A percentile compares a stretch with the other conserved stretches of the same genome.
These are phyloP conservation scores for Xylaria castorea DNA, from an alignment of 495 filamentous ascomycete genomes.

Conservation along the genomic window DNA sequence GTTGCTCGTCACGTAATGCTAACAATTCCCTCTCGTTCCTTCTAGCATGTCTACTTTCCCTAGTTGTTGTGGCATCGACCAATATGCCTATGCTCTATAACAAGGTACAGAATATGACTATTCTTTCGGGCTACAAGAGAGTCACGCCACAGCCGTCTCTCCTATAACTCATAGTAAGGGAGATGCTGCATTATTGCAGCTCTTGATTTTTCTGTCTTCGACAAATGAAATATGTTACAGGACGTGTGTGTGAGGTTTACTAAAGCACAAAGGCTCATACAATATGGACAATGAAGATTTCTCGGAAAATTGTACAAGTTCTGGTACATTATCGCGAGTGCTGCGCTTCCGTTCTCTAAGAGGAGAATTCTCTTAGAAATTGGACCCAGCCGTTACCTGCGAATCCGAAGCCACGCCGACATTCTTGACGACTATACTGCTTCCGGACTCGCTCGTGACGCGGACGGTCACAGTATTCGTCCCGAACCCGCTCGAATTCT, in stretches of 20 bases:
- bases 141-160: not conserved
- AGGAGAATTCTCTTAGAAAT: constrained; percentile 31
- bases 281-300: constrained; percentile 20
- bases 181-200: not conserved
- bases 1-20: not conserved
- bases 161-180: too few relatives aligned
- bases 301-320: not conserved
- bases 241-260: not conserved
- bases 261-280: constrained; percentile 10
- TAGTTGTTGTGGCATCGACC: not conserved
- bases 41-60: not conserved
- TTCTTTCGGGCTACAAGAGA: not conserved
- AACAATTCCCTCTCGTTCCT: not conserved
- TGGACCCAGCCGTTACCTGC: constrained; percentile 32
- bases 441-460: constrained; percentile 47
- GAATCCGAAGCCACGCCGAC: constrained; percentile 31
- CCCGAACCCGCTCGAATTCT: constrained; percentile 60
- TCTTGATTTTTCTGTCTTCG: not conserved
- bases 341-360: not conserved
- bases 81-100: not conserved
- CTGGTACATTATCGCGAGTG: constrained; percentile 1
- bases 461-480: constrained; percentile 58
- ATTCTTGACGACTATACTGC: constrained; percentile 33
- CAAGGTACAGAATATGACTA: not conserved
- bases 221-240: not conserved